A percentile compares a stretch with the other conserved stretches of the same genome.
phyloP scores from a whole-genome alignment of 768 basidiomycete genomes.

The Lactifluus rugatus region DNA sequence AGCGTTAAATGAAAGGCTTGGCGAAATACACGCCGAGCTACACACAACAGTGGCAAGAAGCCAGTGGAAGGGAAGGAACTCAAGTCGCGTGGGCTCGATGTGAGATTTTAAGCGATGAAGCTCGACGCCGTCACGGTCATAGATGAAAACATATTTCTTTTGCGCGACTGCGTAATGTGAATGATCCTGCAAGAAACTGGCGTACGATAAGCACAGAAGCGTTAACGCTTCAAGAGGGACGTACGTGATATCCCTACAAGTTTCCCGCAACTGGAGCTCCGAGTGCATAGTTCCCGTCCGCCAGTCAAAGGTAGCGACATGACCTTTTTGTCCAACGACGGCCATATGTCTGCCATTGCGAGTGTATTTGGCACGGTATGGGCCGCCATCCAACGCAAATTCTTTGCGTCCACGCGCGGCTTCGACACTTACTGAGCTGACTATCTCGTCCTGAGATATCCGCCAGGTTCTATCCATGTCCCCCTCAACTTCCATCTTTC shows the following conservation, averaged over 20 bases:
- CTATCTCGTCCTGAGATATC: conserved; percentile 72
- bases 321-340: conserved; percentile 72
- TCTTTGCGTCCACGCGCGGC: conserved; percentile 69
- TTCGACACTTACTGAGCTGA: conserved; percentile 54
- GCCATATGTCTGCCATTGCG: conserved; percentile 88
- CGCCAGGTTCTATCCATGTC: conserved; percentile 88
- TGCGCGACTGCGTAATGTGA: conserved; percentile 93
- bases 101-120: conserved; percentile 76
- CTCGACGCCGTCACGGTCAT: conserved; percentile 90
- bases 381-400: conserved; percentile 76
- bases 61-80: conserved; percentile 95
- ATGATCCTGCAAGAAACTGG: conserved; percentile 85
- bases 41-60: conserved; percentile 75
- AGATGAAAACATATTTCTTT: conserved; percentile 92
- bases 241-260: conserved; percentile 85
- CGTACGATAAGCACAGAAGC: background rate
- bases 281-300: conserved; percentile 75
- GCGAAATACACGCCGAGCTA: background rate
- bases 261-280: conserved; percentile 84
- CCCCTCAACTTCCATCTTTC: conserved; percentile 65
- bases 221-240: conserved; percentile 24
- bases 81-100: conserved; percentile 81
- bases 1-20: background rate
- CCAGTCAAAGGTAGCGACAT: conserved; percentile 93
- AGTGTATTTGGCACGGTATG: conserved; percentile 77